Percentiles rank a stretch among this genome's conserved stretches.
phyloP scores from a whole-genome alignment of 768 basidiomycete genomes.

The Gloeostereum incarnatum region DNA sequence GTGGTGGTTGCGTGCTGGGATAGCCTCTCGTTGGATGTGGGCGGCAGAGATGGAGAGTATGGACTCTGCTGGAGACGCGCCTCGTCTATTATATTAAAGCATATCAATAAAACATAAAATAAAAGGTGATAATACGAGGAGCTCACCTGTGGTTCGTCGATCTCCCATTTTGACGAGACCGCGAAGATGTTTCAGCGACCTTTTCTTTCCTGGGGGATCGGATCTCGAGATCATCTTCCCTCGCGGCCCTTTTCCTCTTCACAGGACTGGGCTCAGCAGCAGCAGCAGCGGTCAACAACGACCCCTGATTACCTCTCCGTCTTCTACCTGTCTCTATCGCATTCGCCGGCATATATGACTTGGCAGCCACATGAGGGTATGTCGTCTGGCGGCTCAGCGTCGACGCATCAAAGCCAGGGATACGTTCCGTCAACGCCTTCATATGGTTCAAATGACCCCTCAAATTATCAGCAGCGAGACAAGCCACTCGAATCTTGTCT shows the following conservation, averaged over 20 bases:
- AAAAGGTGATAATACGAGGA: slow-evolving; percentile 5
- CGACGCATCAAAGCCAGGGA: slow-evolving; percentile 55
- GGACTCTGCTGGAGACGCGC: slow-evolving; percentile 65
- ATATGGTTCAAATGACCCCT: slow-evolving; percentile 56
- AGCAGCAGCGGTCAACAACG: slow-evolving; percentile 39
- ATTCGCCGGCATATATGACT: slow-evolving; percentile 53
- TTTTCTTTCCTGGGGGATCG: slow-evolving; percentile 62
- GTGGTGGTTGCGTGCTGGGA: slow-evolving; percentile 16
- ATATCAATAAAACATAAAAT: slow-evolving; percentile 2
- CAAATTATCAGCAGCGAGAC: slow-evolving; percentile 84
- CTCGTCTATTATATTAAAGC: slow-evolving; percentile 41
- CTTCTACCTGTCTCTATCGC: slow-evolving; percentile 59
- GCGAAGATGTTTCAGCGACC: slow-evolving; percentile 30
- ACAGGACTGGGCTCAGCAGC: slow-evolving; percentile 52
- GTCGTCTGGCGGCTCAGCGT: slow-evolving; percentile 52
- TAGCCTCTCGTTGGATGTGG: slow-evolving; percentile 35
- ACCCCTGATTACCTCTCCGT: slow-evolving; percentile 45
- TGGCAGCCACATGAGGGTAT: slow-evolving; percentile 69
- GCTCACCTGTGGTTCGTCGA: slow-evolving; percentile 44
- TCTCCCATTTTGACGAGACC: slow-evolving; percentile 43
- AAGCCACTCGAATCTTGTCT: slow-evolving; percentile 96
- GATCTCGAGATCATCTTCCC: slow-evolving; percentile 59
- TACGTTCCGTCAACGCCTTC: slow-evolving; percentile 45
- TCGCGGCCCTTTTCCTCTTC: slow-evolving; percentile 49
- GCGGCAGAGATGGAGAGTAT: slow-evolving; percentile 64